Evolutionary conservation across 1,284 basidiomycete genomes (phyloP).

Genomic region (Thelephora terrestris): DNA sequence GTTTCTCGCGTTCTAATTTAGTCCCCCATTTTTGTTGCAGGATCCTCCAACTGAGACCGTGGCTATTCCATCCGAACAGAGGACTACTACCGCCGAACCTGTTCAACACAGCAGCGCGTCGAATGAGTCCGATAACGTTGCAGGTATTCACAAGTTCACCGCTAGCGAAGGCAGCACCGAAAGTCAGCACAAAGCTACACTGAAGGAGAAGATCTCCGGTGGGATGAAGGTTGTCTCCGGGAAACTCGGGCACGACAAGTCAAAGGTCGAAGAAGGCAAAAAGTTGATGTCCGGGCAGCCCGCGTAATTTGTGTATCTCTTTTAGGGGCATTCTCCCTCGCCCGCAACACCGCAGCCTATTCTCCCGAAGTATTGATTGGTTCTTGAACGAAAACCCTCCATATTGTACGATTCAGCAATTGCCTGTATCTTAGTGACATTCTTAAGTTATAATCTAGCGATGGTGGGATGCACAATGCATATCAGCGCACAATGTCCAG

Average conservation of each 20-base stretch:
- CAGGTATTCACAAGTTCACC: no score
- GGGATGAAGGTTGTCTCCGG: background rate
- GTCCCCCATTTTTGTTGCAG: background rate
- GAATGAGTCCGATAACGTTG: background rate
- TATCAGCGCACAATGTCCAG: no score
- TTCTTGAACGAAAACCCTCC: no score
- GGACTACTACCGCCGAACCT: background rate
- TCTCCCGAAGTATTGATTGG: no score
- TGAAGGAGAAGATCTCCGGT: background rate
- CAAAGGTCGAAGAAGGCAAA: background rate
- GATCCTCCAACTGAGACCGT: conserved; percentile 4
- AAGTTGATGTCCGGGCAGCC: background rate
- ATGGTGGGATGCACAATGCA: no score
- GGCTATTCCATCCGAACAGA: background rate
- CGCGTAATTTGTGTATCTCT: no score
- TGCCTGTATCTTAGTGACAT: no score
- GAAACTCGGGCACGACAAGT: background rate
- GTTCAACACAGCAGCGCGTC: background rate
- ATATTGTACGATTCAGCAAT: no score
- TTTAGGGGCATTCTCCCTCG: no score
- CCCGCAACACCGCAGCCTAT: no score
- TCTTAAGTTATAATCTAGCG: no score
- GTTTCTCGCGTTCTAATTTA: background rate
- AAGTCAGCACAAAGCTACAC: background rate
- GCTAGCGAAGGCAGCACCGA: background rate